Conservation (phyloP, 306 rosid species). For the Quillaja saponaria region DNA sequence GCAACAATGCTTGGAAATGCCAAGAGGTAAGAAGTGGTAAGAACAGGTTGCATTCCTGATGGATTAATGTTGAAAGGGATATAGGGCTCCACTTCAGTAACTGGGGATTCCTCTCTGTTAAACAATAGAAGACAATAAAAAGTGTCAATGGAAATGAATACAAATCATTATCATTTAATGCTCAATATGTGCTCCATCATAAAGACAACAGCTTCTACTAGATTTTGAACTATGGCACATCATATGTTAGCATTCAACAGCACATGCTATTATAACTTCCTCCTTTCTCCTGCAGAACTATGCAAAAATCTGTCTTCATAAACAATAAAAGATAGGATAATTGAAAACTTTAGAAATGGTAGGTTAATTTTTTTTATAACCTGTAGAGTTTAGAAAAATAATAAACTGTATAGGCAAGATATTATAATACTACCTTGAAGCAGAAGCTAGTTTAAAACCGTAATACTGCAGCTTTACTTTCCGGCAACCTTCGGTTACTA, state of each 20-base stretch:
- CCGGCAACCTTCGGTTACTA: conserved; percentile 96
- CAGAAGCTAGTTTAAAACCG: conserved; percentile 96
- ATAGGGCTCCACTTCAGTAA: conserved; percentile 98
- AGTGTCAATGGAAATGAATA: conserved; percentile 26
- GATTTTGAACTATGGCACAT: not conserved
- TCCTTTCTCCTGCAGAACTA: not conserved
- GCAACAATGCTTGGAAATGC: conserved; percentile 89
- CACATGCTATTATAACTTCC: not conserved
- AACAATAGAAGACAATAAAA: conserved; percentile 35
- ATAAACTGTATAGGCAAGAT: conserved; percentile 14
- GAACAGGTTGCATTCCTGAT: conserved; percentile 98
- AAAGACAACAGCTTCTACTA: conserved; percentile 17
- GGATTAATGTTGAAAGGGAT: conserved; percentile 97
- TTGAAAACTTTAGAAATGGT: too few relatives aligned
- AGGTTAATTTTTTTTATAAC: too few relatives aligned
- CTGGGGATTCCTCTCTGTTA: conserved; percentile 86
- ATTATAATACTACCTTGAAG: conserved; percentile 70
- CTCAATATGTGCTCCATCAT: conserved; percentile 22
- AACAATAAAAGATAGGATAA: too few relatives aligned
- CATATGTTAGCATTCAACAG: not conserved
- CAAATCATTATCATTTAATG: conserved; percentile 17
- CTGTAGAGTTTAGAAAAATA: not conserved
- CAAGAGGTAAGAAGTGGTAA: conserved; percentile 91
- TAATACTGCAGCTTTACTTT: conserved; percentile 94
- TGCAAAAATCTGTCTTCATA: too few relatives aligned